Base-by-base conservation (phyloP, 805 yeast species). In the Candida oleophila region DNA sequence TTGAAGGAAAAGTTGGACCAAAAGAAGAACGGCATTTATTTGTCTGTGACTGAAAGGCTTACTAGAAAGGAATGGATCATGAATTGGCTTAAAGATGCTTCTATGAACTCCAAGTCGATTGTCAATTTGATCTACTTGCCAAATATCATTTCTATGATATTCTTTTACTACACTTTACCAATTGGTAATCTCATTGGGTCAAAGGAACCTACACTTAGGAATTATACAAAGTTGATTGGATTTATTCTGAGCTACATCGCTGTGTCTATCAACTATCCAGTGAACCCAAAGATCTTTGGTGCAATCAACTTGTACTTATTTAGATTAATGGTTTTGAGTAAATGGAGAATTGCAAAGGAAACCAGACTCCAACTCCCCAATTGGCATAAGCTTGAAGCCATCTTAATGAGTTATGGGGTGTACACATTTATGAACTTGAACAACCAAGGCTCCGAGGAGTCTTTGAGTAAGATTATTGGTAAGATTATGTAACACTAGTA, bases 281-380 rank as follows among this genome's bases (percentile, higher is more conserved):
- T 56, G 33, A 65, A 66, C 43, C 49, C 56, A 15, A 49, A 53
- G 42, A 60, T 66, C 44, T 49, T 66, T 47, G 56, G 68, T 34
- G 62, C 52, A 3, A 44, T 69, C 47, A 66, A 62, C 51, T 45
- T 65, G 41, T 70, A 71, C 50, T 54, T 71, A 28, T 50, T 66
- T 38, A 56, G 68, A 43, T 52, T 70, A 43, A 59, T 70, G 1
- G 49, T 70, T n/a, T 49, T 71, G 25, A 67, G 71, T 9, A 71
- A 70, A 50, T 71, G 77, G 77, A 59, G 77, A 36, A 68, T 68
- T 30, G 47, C 59, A 30, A 71, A 70, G 53, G 73, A 67, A 19
- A 64, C 66, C 55, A 72, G 67, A 48, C 46, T 69, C 25, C 58
- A 55, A 22, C 45, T 61, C 16, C 55, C 52, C 15, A 55, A 61